Percentiles rank a stretch among this genome's conserved stretches.
phyloP scores from a whole-genome alignment of 202 grass and related monocot genomes.

The Cymbopogon flexuosus region DNA sequence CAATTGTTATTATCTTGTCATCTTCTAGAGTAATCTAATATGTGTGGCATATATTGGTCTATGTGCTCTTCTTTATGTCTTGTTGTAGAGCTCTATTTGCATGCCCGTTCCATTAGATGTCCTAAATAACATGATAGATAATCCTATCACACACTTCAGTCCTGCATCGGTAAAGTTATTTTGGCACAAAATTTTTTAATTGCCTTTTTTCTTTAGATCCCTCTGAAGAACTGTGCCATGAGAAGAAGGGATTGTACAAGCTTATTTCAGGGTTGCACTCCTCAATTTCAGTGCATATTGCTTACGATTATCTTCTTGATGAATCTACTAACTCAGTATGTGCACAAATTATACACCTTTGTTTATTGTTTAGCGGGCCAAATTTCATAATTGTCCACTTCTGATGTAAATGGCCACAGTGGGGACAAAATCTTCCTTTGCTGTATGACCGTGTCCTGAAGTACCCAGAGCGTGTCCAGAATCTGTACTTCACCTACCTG shows the following conservation, averaged over 20 bases:
- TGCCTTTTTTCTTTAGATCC: constrained; percentile 54
- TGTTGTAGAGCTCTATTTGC: neutral
- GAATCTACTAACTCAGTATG: constrained; percentile 59
- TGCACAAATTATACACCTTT: neutral
- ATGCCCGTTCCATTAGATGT: neutral
- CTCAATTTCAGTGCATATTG: constrained; percentile 96
- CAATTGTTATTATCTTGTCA: neutral
- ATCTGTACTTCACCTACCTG: constrained; percentile 85
- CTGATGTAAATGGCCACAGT: constrained; percentile 48
- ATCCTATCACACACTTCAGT: neutral
- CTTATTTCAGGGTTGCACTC: constrained; percentile 95
- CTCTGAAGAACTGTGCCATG: constrained; percentile 75
- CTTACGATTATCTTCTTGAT: constrained; percentile 77
- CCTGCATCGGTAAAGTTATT: constrained; percentile 5
- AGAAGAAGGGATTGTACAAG: constrained; percentile 85
- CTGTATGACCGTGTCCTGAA: constrained; percentile 77
- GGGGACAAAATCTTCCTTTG: constrained; percentile 75
- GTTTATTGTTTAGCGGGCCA: constrained; percentile 6
- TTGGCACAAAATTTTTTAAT: neutral
- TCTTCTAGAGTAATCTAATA: neutral
- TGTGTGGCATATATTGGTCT: neutral
- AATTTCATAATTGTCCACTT: constrained; percentile 14
- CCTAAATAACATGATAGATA: neutral
- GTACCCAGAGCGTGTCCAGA: constrained; percentile 71
- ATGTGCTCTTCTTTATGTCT: neutral